Conservation (phyloP, 2,329 filamentous ascomycete genomes). For the Alternaria tenuissima region DNA sequence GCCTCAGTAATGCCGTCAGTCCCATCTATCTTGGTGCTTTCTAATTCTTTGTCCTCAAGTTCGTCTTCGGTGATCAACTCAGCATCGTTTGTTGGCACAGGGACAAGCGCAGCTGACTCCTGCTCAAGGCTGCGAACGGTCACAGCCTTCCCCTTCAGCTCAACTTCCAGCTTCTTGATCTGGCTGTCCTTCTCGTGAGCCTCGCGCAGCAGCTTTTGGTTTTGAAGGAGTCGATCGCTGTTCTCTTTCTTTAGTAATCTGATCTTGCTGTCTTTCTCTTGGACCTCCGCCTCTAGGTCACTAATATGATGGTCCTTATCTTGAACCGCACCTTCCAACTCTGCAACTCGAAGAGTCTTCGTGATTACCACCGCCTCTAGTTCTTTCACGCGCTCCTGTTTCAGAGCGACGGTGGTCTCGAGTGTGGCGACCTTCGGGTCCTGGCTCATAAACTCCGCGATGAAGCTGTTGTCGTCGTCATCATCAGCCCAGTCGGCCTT, state of each 20-base stretch:
- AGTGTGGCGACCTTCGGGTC: neutral
- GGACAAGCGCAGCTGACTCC: neutral
- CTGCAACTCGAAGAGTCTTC: constrained; percentile 18
- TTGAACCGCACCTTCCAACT: constrained; percentile 17
- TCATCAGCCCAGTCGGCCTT: constrained; percentile 29
- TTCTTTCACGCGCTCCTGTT: constrained; percentile 16
- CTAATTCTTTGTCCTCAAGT: neutral
- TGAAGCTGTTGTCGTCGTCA: constrained; percentile 29
- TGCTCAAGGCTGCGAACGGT: constrained; percentile 20
- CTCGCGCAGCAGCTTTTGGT: constrained; percentile 26
- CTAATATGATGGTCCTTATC: constrained; percentile 12
- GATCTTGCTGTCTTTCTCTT: constrained; percentile 5
- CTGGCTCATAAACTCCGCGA: constrained; percentile 6
- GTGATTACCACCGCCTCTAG: constrained; percentile 18
- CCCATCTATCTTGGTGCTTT: neutral
- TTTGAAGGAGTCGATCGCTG: constrained; percentile 13
- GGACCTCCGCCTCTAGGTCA: constrained; percentile 5
- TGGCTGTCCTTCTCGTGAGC: constrained; percentile 27
- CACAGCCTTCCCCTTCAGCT: constrained; percentile 18
- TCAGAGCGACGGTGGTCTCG: constrained; percentile 9
- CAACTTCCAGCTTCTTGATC: constrained; percentile 19
- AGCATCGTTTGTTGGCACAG: neutral
- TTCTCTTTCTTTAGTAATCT: constrained; percentile 15
- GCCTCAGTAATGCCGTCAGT: neutral
- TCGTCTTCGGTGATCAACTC: neutral